Percentiles rank a stretch among this genome's conserved stretches.
Evolutionary conservation across 2,329 filamentous ascomycete genomes (phyloP).

Genomic region (Verticillium nonalfalfae): DNA sequence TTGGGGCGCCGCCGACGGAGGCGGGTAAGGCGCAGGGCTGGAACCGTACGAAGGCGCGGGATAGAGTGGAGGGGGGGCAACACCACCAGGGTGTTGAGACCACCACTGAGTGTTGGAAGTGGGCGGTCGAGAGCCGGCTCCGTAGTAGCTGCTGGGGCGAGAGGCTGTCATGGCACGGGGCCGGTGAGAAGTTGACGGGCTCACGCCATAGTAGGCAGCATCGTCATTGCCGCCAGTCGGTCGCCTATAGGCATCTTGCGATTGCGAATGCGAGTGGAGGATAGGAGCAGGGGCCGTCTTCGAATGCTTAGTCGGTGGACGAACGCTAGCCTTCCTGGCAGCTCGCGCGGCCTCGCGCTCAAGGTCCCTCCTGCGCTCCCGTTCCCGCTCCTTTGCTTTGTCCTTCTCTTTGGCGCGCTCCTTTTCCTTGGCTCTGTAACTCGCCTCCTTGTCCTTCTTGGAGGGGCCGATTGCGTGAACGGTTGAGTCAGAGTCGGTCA

Average conservation of each 20-base stretch:
- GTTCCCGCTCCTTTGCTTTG: conserved; percentile 15
- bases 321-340: conserved; percentile 13
- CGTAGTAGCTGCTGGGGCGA: conserved; percentile 12
- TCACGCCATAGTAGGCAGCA: conserved; percentile 30
- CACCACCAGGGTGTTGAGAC: not conserved
- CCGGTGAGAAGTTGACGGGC: conserved; percentile 21
- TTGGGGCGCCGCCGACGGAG: conserved; percentile 1
- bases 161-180: conserved; percentile 10
- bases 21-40: not conserved
- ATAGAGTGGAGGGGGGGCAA: conserved; percentile 1
- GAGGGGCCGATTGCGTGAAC: conserved; percentile 26
- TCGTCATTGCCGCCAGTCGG: conserved; percentile 23
- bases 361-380: conserved; percentile 11
- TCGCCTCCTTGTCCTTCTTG: conserved; percentile 23
- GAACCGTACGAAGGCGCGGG: not conserved
- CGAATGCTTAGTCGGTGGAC: conserved; percentile 24
- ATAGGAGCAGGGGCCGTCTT: conserved; percentile 31
- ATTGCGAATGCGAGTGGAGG: conserved; percentile 15
- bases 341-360: conserved; percentile 17
- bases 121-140: conserved; percentile 10
- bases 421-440: conserved; percentile 16
- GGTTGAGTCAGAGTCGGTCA: conserved; percentile 38
- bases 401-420: conserved; percentile 19
- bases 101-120: conserved; percentile 11
- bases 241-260: conserved; percentile 16